These are phyloP conservation scores for Puccinia triticina DNA, from an alignment of 1,284 basidiomycete genomes.

Conservation along the genomic window DNA sequence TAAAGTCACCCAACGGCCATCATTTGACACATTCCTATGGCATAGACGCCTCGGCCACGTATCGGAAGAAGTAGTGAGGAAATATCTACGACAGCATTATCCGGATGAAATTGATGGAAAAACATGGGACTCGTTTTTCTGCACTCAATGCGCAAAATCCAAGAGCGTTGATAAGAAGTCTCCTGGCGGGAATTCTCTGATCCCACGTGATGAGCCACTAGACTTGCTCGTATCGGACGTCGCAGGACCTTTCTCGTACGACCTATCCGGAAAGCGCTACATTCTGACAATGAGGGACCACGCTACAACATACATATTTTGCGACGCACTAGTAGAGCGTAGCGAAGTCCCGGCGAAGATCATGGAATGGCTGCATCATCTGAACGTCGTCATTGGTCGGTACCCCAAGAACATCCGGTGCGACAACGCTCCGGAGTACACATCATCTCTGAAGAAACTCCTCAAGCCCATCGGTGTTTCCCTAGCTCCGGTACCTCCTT, in stretches of 20 bases:
- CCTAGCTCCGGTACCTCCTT: neutral
- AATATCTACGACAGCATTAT: neutral
- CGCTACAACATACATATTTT: slow-evolving; percentile 10
- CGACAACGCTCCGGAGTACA: slow-evolving; percentile 25
- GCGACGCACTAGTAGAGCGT: fast-evolving
- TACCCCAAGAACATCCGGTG: neutral
- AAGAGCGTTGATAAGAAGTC: neutral
- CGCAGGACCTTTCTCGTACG: neutral
- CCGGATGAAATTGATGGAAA: neutral
- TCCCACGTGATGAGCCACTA: neutral
- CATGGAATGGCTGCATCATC: neutral
- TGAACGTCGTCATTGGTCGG: neutral
- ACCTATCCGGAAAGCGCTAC: neutral
- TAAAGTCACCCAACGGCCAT: neutral
- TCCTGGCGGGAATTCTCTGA: neutral
- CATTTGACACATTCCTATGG: neutral
- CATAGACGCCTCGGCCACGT: slow-evolving; percentile 10
- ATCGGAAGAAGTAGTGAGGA: neutral
- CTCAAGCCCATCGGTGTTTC: neutral
- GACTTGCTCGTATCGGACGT: slow-evolving; percentile 7
- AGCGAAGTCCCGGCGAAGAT: neutral
- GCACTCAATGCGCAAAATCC: neutral
- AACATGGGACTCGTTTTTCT: neutral
- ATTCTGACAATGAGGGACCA: slow-evolving; percentile 19
- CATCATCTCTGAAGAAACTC: neutral